These are phyloP conservation scores for Pontederia paniculata DNA, from an alignment of 176 grass and related monocot species.

Conservation along the genomic window DNA sequence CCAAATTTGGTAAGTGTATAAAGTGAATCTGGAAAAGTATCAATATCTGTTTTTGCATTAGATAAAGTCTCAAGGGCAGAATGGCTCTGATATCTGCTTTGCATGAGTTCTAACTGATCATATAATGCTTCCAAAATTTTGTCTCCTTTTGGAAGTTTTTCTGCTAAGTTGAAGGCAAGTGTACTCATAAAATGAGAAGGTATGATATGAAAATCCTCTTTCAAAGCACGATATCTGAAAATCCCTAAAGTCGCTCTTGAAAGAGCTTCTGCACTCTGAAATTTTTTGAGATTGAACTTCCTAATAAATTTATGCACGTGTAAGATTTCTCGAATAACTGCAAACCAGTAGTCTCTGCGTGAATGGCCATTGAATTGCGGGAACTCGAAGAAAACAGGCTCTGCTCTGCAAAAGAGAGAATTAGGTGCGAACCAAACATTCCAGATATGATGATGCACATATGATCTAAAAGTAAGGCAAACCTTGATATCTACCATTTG, in stretches of 20 bases:
- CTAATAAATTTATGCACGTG: constrained; percentile 74
- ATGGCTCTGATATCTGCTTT: constrained; percentile 23
- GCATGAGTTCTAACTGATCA: constrained; percentile 34
- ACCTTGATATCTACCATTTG: not conserved
- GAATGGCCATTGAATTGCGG: constrained; percentile 75
- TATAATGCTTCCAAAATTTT: constrained; percentile 77
- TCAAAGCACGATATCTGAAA: constrained; percentile 59
- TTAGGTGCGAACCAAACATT: constrained; percentile 2
- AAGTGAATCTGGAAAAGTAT: constrained; percentile 50
- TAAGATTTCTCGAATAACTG: constrained; percentile 76
- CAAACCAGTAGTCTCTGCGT: constrained; percentile 86
- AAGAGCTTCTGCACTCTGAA: constrained; percentile 60
- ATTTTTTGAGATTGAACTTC: constrained; percentile 45
- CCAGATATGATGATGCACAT: not conserved
- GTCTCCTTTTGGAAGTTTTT: constrained; percentile 91
- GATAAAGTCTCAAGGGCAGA: constrained; percentile 20
- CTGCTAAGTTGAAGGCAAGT: constrained; percentile 78
- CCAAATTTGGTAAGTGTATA: constrained; percentile 53
- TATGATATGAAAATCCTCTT: constrained; percentile 58
- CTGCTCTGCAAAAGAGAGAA: constrained; percentile 39
- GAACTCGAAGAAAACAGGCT: constrained; percentile 79
- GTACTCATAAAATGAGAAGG: constrained; percentile 70
- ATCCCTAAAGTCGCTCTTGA: constrained; percentile 56
- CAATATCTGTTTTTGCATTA: constrained; percentile 22
- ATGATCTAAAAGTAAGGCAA: not conserved